Base-by-base conservation (phyloP, 2,329 filamentous ascomycete species). In the Amphichorda felina region DNA sequence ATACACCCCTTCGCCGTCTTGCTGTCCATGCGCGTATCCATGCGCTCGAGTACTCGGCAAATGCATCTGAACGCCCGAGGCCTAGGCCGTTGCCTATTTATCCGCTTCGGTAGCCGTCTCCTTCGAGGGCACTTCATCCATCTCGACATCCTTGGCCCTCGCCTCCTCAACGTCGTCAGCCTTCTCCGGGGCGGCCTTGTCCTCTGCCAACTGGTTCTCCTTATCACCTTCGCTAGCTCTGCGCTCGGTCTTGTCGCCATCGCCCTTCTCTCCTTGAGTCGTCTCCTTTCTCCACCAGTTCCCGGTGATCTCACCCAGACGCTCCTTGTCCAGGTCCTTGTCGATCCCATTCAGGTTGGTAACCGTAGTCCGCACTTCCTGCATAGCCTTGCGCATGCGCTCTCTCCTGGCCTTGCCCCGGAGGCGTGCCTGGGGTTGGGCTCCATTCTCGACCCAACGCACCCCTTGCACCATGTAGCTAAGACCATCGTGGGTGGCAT, bases 401-500 rank as follows among this genome's bases (percentile, higher is more conserved):
- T 75, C 70, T 9, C 72, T 55, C 4, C 71, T 57, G 2, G 59
- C 72, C 46, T 70, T 70, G 34, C 72, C 72, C 4, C 71, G 60
- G 2, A 75, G 60, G 32, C 72, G 57, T 19, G 67, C 67, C 49
- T 75, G 70, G 38, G 61, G 70, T 42, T 67, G 68, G 0, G 73
- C 80, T 10, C 91, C 87, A 43, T 75, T 71, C 42, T 84, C 79
- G 1, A 95, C 83, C 79, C 88, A 96, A 35, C 86, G 77, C 9
- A 94, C 72, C 35, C 77, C 75, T 41, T 78, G 68, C 33, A 98
- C 74, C 69, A 82, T 86, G 58, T 84, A 96, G 53, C 87, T 94
- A 55, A 94, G 73, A 3, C 88, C 88, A 46, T 94, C 87, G 50
- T 95, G 87, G 11, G 66, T 50, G 5, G 54, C 57, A 37, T 61